Evolutionary conservation across 2,329 filamentous ascomycete species (phyloP).

Genomic region (Penicillium sclerotiorum): DNA sequence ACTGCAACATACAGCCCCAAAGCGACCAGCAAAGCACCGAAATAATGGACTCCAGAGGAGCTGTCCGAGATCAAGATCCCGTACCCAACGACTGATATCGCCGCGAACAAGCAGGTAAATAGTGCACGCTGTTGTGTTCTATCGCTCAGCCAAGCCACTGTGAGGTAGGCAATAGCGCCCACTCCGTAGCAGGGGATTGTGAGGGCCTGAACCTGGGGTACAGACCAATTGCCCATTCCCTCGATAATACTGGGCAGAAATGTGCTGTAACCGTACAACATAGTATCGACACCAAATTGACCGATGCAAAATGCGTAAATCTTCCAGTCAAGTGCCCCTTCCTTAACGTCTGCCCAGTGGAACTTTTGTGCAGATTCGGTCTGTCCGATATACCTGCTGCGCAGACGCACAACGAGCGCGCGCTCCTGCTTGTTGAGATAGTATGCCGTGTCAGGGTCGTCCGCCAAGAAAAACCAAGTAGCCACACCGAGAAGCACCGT

Average conservation of each 20-base stretch:
- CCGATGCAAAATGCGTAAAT: slow-evolving; percentile 69
- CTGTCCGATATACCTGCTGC: slow-evolving; percentile 54
- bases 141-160: slow-evolving; percentile 68
- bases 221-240: slow-evolving; percentile 65
- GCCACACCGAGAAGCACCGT: slow-evolving; percentile 59
- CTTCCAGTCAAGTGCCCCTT: slow-evolving; percentile 74
- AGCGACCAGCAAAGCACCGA: slow-evolving; percentile 76
- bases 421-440: slow-evolving; percentile 64
- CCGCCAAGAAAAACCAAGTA: slow-evolving; percentile 63
- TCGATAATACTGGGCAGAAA: slow-evolving; percentile 80
- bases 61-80: slow-evolving; percentile 65
- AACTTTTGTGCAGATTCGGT: slow-evolving; percentile 56
- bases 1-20: slow-evolving; percentile 68
- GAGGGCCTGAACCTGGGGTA: slow-evolving; percentile 70
- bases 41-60: slow-evolving; percentile 67
- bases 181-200: slow-evolving; percentile 78
- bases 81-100: slow-evolving; percentile 69
- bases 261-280: slow-evolving; percentile 77
- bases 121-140: slow-evolving; percentile 66
- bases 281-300: slow-evolving; percentile 74
- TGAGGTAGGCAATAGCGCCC: slow-evolving; percentile 70
- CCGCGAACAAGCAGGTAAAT: slow-evolving; percentile 64
- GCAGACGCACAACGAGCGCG: slow-evolving; percentile 56
- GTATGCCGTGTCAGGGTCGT: slow-evolving; percentile 66
- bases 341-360: slow-evolving; percentile 65